phyloP scores from a whole-genome alignment of 148 eudicot species.

The Spergularia bocconei region DNA sequence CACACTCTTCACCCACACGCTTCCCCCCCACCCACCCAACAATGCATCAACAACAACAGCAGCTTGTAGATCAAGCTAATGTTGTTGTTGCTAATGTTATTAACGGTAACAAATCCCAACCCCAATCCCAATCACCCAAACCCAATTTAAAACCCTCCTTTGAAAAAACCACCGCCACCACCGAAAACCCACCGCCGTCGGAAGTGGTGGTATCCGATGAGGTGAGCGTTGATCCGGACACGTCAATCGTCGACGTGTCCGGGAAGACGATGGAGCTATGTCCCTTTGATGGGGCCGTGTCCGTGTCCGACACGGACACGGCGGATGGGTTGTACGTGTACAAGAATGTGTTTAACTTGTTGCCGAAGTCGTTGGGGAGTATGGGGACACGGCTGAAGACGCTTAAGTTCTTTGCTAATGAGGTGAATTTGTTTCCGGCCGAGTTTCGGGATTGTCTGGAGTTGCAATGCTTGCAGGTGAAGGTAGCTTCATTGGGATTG shows the following conservation, averaged over 20 bases:
- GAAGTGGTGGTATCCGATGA: constrained; percentile 12
- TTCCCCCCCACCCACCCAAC: background rate
- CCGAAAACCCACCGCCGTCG: background rate
- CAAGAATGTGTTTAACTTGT: constrained; percentile 66
- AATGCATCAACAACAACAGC: constrained; percentile 31
- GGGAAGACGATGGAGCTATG: constrained; percentile 63
- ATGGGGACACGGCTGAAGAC: constrained; percentile 50
- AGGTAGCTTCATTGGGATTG: constrained; percentile 52
- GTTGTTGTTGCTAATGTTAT: no score
- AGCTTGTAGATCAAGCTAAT: no score
- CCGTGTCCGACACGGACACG: background rate
- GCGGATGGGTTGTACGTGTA: constrained; percentile 53
- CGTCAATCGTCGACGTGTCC: constrained; percentile 50
- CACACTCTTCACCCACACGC: background rate
- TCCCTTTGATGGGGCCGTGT: constrained; percentile 21
- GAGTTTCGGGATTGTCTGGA: constrained; percentile 59
- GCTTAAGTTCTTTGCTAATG: constrained; percentile 74
- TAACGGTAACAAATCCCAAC: background rate
- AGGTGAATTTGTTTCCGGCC: constrained; percentile 66
- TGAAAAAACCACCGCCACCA: background rate
- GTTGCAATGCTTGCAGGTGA: constrained; percentile 68
- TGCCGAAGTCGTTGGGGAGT: constrained; percentile 58
- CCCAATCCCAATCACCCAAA: constrained; percentile 15
- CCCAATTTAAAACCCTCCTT: background rate
- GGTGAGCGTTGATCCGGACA: background rate